Percentiles rank a stretch among this genome's conserved stretches.
Evolutionary conservation across 1,284 basidiomycete species (phyloP).

Genomic region (Apiotrichum veenhuisii): DNA sequence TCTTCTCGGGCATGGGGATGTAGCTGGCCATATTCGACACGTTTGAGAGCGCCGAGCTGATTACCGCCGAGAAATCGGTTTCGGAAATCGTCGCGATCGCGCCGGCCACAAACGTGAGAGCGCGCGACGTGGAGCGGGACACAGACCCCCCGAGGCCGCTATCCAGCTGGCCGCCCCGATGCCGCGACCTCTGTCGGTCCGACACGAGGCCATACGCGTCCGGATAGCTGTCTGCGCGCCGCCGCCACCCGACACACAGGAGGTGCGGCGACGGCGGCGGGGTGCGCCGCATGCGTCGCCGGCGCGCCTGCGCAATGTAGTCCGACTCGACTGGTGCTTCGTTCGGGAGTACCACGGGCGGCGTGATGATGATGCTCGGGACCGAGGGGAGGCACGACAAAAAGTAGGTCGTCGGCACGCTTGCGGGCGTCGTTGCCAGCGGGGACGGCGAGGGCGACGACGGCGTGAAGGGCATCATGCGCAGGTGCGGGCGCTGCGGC

Average conservation of each 20-base stretch:
- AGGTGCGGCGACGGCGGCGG: background rate
- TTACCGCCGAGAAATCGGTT: too few species aligned
- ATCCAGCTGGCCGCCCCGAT: too few species aligned
- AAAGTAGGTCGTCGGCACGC: background rate
- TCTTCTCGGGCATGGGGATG: too few species aligned
- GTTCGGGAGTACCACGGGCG: background rate
- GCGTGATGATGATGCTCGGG: constrained; percentile 1
- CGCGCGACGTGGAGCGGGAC: too few species aligned
- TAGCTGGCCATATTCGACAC: too few species aligned
- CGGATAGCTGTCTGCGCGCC: background rate
- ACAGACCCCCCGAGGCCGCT: too few species aligned
- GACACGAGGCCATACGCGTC: background rate
- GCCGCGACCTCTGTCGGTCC: background rate
- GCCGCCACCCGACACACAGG: background rate
- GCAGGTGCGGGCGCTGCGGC: background rate
- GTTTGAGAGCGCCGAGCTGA: too few species aligned
- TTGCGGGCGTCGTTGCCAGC: background rate
- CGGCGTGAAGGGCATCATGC: background rate
- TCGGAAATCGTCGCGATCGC: too few species aligned
- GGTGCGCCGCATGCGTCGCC: background rate
- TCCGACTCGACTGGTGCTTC: background rate
- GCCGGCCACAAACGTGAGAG: too few species aligned
- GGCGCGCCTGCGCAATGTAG: constrained; percentile 1
- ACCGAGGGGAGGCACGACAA: background rate
- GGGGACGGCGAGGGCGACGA: background rate